Base-by-base conservation (phyloP, 768 basidiomycete genomes). In the Hygrophorus pudorinus region DNA sequence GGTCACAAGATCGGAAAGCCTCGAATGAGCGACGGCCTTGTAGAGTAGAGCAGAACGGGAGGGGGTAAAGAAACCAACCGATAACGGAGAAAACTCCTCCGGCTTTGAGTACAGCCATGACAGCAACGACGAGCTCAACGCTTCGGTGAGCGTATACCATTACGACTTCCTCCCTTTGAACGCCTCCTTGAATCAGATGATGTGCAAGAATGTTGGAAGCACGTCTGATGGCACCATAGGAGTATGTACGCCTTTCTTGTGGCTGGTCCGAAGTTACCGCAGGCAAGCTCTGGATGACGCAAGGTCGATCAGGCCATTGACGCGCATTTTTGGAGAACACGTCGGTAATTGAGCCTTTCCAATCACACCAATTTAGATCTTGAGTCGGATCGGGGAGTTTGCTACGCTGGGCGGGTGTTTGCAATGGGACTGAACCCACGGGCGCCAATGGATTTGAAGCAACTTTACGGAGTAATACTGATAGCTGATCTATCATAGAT, bases 71-170 rank as follows among this genome's bases (percentile, higher is more conserved):
- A 29, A 31, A 64, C 81, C 50, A 38, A 93, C 91, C 93, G 37
- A 98, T 94, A 48, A 99, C 96, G 37, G 88, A 93, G 66, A 99
- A 97, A 3, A 88, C 92, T 1, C 88, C 94, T 20, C 96, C 96
- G 2, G 86, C 89, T 65, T 97, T 97, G 50, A 98, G 72, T 29
- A 93, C 81, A 17, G 89, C 96, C 84, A 99, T 88, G 6, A 98
- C 91, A 4, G 94, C 93, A 2, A 98, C 86, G 2, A 96, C 88
- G 42, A 99, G 81, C 60, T 99, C 94, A 38, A 97, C 92, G 52
- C 88, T 90, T 28, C 96, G 78, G 56, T 96, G 82, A 2, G 94
- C 94, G 57, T 98, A 99, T 14, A 99, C 85, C 83, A 94, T 97
- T 42, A 98, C 91, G 14, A 98, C 91, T 51, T 99, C 96, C 56